Percentiles rank a stretch among this genome's conserved stretches.
phyloP scores from a whole-genome alignment of 768 basidiomycete species.

The Serendipita sp. region DNA sequence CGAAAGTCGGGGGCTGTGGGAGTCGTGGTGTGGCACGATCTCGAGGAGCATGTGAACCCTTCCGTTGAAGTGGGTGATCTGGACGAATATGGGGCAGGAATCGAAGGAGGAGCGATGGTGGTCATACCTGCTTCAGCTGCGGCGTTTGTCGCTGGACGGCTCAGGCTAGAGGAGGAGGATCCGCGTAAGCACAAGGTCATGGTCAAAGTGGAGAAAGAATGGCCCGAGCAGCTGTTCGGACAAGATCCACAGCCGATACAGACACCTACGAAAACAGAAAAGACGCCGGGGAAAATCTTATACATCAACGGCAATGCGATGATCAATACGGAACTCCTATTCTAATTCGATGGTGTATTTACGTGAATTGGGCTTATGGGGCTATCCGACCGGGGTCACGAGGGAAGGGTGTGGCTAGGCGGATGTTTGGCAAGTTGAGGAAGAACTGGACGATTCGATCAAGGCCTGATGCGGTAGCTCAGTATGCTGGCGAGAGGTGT shows the following conservation, averaged over 20 bases:
- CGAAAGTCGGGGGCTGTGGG: slow-evolving; percentile 58
- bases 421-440: slow-evolving; percentile 91
- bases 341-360: slow-evolving; percentile 23
- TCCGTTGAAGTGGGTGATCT: slow-evolving; percentile 45
- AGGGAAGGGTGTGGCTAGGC: slow-evolving; percentile 86
- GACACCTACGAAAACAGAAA: slow-evolving; percentile 10
- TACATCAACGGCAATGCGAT: slow-evolving; percentile 66
- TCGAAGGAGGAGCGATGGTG: slow-evolving; percentile 44
- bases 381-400: slow-evolving; percentile 48
- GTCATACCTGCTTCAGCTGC: slow-evolving; percentile 41
- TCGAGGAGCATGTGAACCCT: slow-evolving; percentile 47
- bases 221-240: slow-evolving; percentile 10
- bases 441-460: slow-evolving; percentile 97
- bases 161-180: slow-evolving; percentile 18
- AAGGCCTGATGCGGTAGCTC: slow-evolving; percentile 27
- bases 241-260: slow-evolving; percentile 11
- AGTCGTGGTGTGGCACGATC: slow-evolving; percentile 56
- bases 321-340: slow-evolving; percentile 55
- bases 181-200: slow-evolving; percentile 9
- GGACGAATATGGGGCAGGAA: slow-evolving; percentile 32
- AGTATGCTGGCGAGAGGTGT: neutral
- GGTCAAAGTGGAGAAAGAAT: slow-evolving; percentile 17
- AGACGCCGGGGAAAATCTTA: slow-evolving; percentile 27
- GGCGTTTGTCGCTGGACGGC: slow-evolving; percentile 36
- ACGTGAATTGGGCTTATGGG: neutral